Conservation (phyloP, 805 yeast genomes). For the Candida orba region DNA sequence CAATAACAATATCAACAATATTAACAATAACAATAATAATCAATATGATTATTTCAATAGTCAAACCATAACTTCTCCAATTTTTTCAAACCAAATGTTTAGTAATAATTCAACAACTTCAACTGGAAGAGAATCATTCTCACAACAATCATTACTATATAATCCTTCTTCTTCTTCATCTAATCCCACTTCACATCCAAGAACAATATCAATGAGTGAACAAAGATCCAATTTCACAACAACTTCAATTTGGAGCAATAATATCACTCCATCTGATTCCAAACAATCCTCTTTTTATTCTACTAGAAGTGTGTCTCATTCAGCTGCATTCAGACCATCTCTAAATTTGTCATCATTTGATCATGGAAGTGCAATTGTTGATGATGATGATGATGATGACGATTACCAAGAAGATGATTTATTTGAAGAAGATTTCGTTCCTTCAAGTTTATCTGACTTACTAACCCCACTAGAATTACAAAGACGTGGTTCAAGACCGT, state of each 20-base stretch:
- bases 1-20: no score
- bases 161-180: not conserved
- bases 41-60: not conserved
- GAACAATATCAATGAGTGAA: conserved; percentile 11
- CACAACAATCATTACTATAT: conserved; percentile 2
- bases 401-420: conserved; percentile 18
- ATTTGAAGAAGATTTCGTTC: conserved; percentile 71
- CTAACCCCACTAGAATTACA: conserved; percentile 75
- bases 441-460: conserved; percentile 71
- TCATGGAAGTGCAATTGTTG: conserved; percentile 26
- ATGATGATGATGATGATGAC: conserved; percentile 23
- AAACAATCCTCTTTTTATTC: conserved; percentile 3
- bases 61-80: not conserved
- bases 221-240: conserved; percentile 9
- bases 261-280: conserved; percentile 2
- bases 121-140: not conserved
- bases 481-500: conserved; percentile 57
- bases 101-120: not conserved
- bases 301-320: conserved; percentile 16
- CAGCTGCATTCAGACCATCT: conserved; percentile 12
- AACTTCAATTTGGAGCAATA: conserved; percentile 17
- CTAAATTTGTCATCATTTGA: not conserved
- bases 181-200: conserved; percentile 11
- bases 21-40: no score
- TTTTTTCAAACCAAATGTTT: conserved; percentile 1